phyloP scores from a whole-genome alignment of 352 stramenopile species.

The Peronospora farinosa region DNA sequence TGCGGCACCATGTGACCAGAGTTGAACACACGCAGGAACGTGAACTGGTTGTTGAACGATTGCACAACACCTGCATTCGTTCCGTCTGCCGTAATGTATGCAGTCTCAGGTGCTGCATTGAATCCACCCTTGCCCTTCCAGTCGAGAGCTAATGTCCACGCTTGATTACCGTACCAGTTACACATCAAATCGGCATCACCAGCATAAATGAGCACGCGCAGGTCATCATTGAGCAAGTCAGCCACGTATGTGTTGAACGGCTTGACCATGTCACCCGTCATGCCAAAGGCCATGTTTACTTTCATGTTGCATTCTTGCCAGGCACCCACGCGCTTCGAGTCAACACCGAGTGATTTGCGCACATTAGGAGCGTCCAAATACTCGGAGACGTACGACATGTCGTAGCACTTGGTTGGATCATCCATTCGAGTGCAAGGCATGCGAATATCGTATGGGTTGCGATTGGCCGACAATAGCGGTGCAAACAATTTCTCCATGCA shows the following conservation, averaged over 20 bases:
- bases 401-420: slow-evolving; percentile 43
- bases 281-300: slow-evolving; percentile 83
- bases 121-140: slow-evolving; percentile 89
- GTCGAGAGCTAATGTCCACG: slow-evolving; percentile 88
- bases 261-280: slow-evolving; percentile 86
- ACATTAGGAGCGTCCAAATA: slow-evolving; percentile 54
- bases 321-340: slow-evolving; percentile 27
- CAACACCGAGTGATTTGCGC: slow-evolving; percentile 35
- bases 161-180: slow-evolving; percentile 94
- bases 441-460: slow-evolving; percentile 64
- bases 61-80: slow-evolving; percentile 27
- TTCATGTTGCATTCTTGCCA: slow-evolving; percentile 91
- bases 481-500: slow-evolving; percentile 47
- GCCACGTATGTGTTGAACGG: slow-evolving; percentile 81
- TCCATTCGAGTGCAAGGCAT: slow-evolving; percentile 29
- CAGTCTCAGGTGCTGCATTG: slow-evolving; percentile 41
- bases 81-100: slow-evolving; percentile 13
- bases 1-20: slow-evolving; percentile 61
- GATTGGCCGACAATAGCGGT: slow-evolving; percentile 29
- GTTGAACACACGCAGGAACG: slow-evolving; percentile 57
- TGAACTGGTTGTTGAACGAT: slow-evolving; percentile 41
- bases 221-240: slow-evolving; percentile 71
- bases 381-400: slow-evolving; percentile 66
- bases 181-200: slow-evolving; percentile 96
- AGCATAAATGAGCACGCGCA: slow-evolving; percentile 91